phyloP scores from a whole-genome alignment of 1,139 yeast species.

The Hansenula lynferdii region DNA sequence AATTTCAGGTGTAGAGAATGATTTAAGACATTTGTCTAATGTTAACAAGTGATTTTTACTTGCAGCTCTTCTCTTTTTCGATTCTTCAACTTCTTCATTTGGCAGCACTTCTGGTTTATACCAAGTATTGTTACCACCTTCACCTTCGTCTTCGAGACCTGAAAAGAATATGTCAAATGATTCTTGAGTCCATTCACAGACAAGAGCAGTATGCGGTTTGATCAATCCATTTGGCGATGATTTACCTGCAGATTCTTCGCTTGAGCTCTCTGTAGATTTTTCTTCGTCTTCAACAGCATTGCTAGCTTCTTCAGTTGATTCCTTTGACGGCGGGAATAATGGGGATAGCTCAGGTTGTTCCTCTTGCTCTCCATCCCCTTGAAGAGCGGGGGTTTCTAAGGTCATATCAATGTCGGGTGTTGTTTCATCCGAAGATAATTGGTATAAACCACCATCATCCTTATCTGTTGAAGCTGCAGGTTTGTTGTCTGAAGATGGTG shows the following conservation, averaged over 20 bases:
- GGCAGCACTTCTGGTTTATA: conserved; percentile 41
- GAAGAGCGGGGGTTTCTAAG: not conserved
- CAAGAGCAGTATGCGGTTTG: conserved; percentile 41
- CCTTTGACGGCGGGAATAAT: not conserved
- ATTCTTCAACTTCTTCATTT: conserved; percentile 48
- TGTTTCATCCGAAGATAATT: not conserved
- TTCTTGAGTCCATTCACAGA: conserved; percentile 67
- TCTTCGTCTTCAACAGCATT: not conserved
- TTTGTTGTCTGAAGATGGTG: not conserved
- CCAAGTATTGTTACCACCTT: conserved; percentile 48
- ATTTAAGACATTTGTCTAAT: conserved; percentile 67
- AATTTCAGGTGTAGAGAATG: conserved; percentile 79
- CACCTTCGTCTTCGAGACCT: conserved; percentile 31
- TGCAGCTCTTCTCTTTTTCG: conserved; percentile 33
- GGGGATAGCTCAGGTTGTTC: not conserved
- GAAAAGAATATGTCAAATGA: conserved; percentile 48
- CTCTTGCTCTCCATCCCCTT: not conserved
- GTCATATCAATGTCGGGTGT: not conserved
- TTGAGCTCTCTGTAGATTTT: not conserved
- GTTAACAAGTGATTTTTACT: conserved; percentile 49
- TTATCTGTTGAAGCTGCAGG: not conserved
- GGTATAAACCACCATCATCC: not conserved
- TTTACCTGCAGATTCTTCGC: not conserved
- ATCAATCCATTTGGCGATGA: conserved; percentile 14
- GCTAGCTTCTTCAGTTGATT: not conserved